Base-by-base conservation (phyloP, 371 early-diverging fungal genomes). In the Nematocida sp. region DNA sequence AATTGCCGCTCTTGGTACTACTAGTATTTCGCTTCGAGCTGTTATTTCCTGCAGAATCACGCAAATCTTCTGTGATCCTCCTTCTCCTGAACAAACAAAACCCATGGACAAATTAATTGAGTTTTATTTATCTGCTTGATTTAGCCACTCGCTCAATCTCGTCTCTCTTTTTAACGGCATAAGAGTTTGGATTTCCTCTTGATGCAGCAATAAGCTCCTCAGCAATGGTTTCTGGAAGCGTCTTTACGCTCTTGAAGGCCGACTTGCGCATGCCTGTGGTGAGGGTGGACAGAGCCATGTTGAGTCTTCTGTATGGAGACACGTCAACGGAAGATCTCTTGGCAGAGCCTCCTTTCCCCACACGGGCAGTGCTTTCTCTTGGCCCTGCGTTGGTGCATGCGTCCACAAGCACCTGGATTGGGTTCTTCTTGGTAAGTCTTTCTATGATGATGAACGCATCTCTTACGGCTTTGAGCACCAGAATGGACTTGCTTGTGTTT, bases 321-420 rank as follows among this genome's bases (percentile, higher is more conserved):
- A 99, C 96, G 91, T 99, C 99, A 79, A 99, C 99, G 80, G 97
- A 96, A 86, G 97, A 95, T 86, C 99, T 92, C 87, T 96, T 93
- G 87, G 95, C 95, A 84, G 94, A 92, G 87, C 99, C 99, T 78
- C 90, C 90, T 80, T 91, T 90, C 83, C 99, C 99, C 81, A 97
- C 93, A 86, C 99, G 91, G 86, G 98, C 96, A 45, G 96, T 95
- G 84, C 94, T 95, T 88, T 99, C 99, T 84, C 99, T 90, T 78
- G 99, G 98, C 78, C 99, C 99, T 80, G 94, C 92, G 92, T 99
- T 97, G 87, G 92, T 89, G 85, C 96, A 90, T 81, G 99, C 97
- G 87, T 99, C 98, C 70, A 96, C 92, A 40, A 96, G 86, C 75
- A 94, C 87, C 87, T 99, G 98, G 82, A 99, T 87, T 78, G 99